Evolutionary conservation across 345 rosid species (phyloP), one percentile per base, ranked within the genome.

Genomic region (Odontarrhena argentea): DNA sequence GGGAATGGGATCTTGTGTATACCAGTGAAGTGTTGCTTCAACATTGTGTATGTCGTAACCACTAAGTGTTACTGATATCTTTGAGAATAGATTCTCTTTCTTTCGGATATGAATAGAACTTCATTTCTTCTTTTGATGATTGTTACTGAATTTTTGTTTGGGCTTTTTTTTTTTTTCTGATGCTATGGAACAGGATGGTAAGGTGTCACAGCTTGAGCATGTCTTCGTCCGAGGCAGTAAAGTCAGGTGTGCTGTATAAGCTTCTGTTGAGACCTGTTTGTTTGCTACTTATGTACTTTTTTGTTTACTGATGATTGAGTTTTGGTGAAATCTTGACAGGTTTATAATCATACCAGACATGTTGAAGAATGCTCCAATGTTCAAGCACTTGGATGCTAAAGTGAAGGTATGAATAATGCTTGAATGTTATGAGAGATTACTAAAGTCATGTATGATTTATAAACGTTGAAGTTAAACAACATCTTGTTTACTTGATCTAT

Each of bases 341-440:
- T 92, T 92, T 73, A 89, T 92, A 86, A 82, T 89, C 60, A 86
- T 92, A 78, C 96, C 96, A 12, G 98, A 92, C 76, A 87, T 92
- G 96, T 76, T 89, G 71, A 92, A 92, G 85, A 84, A 85, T 65
- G 90, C 96, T 70, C 97, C 99, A 18, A 88, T 94, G 97, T 94
- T 91, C 81, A 85, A 87, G 81, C 84, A 84, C 8, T 73, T 83
- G 54, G 96, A 94, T 79, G 86, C 84, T 50, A 88, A 81, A 79
- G 83, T 84, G 78, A 94, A 91, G 92, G 96, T 83, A 75, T 52
- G 6, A 4, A 32, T 32, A 32, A 4, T 32, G 11, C 18, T 53
- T 65, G 60, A 69, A 32, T 46, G 5, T 9, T 47, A 35, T 25
- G 26, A 9, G 28, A 46, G 18, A 47, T 25, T 8, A 36, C n/a